Conservation (phyloP, 345 rosid species). For the Chamaenerion angustifolium region DNA sequence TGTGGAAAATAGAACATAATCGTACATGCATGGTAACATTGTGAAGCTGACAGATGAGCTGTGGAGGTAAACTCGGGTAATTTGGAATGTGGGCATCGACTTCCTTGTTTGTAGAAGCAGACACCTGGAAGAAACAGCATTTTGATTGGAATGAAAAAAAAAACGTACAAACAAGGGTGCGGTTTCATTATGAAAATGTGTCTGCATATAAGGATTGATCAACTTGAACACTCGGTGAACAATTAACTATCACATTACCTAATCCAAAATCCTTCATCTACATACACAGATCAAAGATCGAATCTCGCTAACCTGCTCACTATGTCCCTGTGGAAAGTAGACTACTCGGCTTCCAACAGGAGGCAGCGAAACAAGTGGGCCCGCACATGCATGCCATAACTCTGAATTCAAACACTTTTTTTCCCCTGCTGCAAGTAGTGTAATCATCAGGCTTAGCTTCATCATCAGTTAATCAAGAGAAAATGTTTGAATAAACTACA, state of each 20-base stretch:
- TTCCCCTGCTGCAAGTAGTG: constrained; percentile 33
- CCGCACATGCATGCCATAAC: constrained; percentile 95
- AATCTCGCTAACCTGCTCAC: constrained; percentile 52
- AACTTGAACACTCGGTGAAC: no score
- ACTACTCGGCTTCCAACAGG: constrained; percentile 76
- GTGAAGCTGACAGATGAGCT: constrained; percentile 61
- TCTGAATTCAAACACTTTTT: constrained; percentile 72
- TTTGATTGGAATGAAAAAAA: no score
- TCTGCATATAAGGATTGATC: no score
- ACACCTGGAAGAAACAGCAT: constrained; percentile 28
- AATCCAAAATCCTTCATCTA: neutral
- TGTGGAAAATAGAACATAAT: neutral
- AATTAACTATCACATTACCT: no score
- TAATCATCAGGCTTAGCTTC: neutral
- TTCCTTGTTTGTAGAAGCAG: constrained; percentile 46
- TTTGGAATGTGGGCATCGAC: constrained; percentile 48
- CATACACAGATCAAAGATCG: neutral
- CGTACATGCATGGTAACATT: constrained; percentile 61
- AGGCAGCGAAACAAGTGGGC: constrained; percentile 78
- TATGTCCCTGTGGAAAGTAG: constrained; percentile 92
- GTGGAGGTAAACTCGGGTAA: constrained; percentile 48
- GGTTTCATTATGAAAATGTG: no score
- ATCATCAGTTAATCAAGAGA: neutral
- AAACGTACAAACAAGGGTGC: no score
- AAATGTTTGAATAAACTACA: neutral